Evolutionary conservation across 1,139 yeast species (phyloP).

Genomic region (Hansenula lynferdii): DNA sequence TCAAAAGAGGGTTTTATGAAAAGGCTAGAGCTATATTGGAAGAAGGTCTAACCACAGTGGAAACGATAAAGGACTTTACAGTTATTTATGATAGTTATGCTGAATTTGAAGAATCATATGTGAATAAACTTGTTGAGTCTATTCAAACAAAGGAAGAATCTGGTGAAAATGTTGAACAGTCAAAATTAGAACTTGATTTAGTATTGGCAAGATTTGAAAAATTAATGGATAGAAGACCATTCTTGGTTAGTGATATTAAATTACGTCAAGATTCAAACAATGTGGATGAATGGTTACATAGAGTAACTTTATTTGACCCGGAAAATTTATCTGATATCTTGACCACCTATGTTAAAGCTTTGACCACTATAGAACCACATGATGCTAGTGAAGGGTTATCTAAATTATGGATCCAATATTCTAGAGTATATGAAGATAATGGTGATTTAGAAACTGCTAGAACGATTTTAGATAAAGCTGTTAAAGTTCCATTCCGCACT

Average conservation of each 20-base stretch:
- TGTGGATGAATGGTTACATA: slow-evolving; percentile 63
- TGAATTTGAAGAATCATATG: slow-evolving; percentile 53
- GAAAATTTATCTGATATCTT: slow-evolving; percentile 38
- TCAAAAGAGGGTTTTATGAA: slow-evolving; percentile 30
- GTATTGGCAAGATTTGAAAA: slow-evolving; percentile 49
- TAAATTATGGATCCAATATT: slow-evolving; percentile 67
- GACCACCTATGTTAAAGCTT: slow-evolving; percentile 60
- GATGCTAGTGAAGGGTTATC: slow-evolving; percentile 41
- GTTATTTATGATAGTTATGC: slow-evolving; percentile 58
- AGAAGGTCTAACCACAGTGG: slow-evolving; percentile 37
- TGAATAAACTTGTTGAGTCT: slow-evolving; percentile 34
- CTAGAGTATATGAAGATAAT: slow-evolving; percentile 54
- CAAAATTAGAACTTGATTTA: slow-evolving; percentile 30
- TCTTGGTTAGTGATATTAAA: slow-evolving; percentile 60
- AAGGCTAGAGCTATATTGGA: slow-evolving; percentile 47
- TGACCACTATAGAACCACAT: slow-evolving; percentile 62
- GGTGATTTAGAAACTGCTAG: slow-evolving; percentile 59
- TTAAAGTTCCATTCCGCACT: slow-evolving; percentile 62
- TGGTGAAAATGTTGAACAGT: slow-evolving; percentile 11
- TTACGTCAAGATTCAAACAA: slow-evolving; percentile 59
- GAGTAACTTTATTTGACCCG: slow-evolving; percentile 40
- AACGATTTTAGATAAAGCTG: slow-evolving; percentile 57
- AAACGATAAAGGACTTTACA: slow-evolving; percentile 60
- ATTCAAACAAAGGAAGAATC: slow-evolving; percentile 13
- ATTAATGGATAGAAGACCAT: slow-evolving; percentile 49